These are phyloP conservation scores for Elsinoe batatas DNA, from an alignment of 2,329 filamentous ascomycete genomes.

Conservation along the genomic window DNA sequence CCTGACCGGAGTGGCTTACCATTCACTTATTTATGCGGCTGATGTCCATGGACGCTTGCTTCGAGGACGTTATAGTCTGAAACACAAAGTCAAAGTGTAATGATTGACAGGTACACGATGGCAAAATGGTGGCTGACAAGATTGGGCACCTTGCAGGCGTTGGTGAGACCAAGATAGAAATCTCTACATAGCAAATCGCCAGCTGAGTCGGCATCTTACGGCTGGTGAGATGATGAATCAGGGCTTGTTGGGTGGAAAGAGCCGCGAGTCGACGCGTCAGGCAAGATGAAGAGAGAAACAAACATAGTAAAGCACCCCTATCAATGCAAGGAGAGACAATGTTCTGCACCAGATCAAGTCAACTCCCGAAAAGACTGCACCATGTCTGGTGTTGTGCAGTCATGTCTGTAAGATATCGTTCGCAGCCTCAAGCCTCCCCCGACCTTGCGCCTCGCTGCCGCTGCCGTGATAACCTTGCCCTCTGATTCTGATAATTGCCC, in stretches of 20 bases:
- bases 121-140: neutral
- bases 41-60: neutral
- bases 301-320: neutral
- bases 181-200: neutral
- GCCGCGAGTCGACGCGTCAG: neutral
- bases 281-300: neutral
- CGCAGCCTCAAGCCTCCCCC: conserved; percentile 1
- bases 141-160: neutral
- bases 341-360: neutral
- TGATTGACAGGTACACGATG: neutral
- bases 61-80: neutral
- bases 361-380: neutral
- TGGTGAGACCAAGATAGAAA: conserved; percentile 2
- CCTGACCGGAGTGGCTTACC: neutral
- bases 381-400: neutral
- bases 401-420: neutral
- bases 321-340: conserved; percentile 8
- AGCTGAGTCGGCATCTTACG: conserved; percentile 3
- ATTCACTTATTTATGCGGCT: neutral
- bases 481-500: neutral
- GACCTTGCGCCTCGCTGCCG: neutral
- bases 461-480: neutral
- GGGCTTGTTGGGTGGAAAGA: neutral
- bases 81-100: neutral
- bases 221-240: conserved; percentile 1